Base-by-base conservation (phyloP, 2,329 filamentous ascomycete species). In the Stemphylium vesicarium region DNA sequence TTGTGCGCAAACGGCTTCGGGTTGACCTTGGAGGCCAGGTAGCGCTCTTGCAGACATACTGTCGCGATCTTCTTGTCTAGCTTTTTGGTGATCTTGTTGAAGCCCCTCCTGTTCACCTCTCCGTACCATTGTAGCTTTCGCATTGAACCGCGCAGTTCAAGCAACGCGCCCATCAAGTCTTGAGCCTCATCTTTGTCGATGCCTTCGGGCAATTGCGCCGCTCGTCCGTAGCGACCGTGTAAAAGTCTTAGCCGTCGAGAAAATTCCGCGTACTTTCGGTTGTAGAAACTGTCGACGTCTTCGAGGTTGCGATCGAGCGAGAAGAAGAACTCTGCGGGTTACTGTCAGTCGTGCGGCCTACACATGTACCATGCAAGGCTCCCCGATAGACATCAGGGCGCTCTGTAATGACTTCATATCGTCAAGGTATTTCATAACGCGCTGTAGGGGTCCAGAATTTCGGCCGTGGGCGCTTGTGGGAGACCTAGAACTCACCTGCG, bases 21-120 rank as follows among this genome's bases (percentile, higher is more conserved):
- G 64, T 96, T 91, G 53, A 99, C 94, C 78, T 96, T 96, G 41
- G 92, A 92, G 36, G 90, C 87, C 56, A 99, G 83, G 71, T 98
- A 99, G 53, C 88, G 86, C 72, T 91, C 88, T 79, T 97, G 93
- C 0, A 91, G 88, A 45, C 88, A 84, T 3, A 87, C 85, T 40
- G 85, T 84, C 1, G 89, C 84, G 2, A 97, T 85, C 79, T 96
- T 97, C 80, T 99, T 99, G 78, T 99, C 95, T 40, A 97, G 81
- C 78, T 99, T 99, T 81, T 99, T 99, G 46, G 95, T 96, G 75
- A 99, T 99, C 80, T 99, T 99, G 75, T 96, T 86, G 70, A 99
- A 99, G 2, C 95, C 95, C 61, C 91, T 85, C 47, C 93, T 86
- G 75, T 99, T 99, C 69, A 98, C 94, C 78, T 98, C 94, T 44